Evolutionary conservation across 164 flowering plant species (phyloP), one percentile per base, ranked within the genome.

Genomic region (Stephania yunnanensis): DNA sequence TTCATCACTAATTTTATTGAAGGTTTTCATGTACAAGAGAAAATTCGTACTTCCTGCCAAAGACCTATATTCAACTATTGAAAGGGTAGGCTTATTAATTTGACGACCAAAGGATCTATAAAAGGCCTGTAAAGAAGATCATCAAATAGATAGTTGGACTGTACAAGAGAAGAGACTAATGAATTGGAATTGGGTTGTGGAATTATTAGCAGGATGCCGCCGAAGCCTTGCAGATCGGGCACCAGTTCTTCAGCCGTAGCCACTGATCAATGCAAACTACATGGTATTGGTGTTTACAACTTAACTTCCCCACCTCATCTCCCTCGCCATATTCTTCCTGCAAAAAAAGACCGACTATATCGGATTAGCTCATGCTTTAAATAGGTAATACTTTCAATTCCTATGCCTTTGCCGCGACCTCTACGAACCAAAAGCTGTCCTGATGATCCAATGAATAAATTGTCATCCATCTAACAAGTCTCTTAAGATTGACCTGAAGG

Each of bases 191-290:
- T 25, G 13, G 25, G 46, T 15, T 12, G 8, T 42, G 17, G 63
- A 53, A 66, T 71, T 76, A 82, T 71, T 76, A 82, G 3, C 84
- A 72, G 12, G 66, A 25, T 63, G 83, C 87, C 9, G 88, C 96
- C 4, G 86, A 71, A 74, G 85, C 84, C 81, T 93, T 95, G 88
- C 98, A 96, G 74, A 96, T 86, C 0, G 99, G 97, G 81, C 99
- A 94, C 99, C 99, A 96, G 69, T 92, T 96, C 87, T 94, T 96
- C 77, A 85, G 80, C 78, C 82, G 85, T 74, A 96, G 83, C 99
- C 99, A 96, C 73, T 91, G 90, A 10, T 88, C 81, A 79, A 92
- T 78, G 73, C 99, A 96, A n/a, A 7, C 79, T 19, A 74, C 69
- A 77, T 95, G 99, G 76, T 83, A 95, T 12, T 79, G 71, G 76